A percentile compares a stretch with the other conserved stretches of the same genome.
phyloP scores from a whole-genome alignment of 106 monocot genomes.

The Alisma plantagoaquatica region DNA sequence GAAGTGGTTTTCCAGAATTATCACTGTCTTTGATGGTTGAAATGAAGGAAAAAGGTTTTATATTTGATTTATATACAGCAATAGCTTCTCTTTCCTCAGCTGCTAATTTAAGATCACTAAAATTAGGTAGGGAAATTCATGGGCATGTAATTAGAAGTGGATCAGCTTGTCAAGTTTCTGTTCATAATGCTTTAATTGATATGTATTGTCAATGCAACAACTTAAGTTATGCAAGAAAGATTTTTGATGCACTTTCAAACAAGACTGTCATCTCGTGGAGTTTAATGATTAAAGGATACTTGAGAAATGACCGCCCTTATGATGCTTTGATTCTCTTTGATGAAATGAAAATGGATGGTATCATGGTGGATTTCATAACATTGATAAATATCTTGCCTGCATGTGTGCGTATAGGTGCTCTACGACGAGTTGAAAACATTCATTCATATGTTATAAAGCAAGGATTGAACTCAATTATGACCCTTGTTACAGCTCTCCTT shows the following conservation, averaged over 20 bases:
- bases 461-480: constrained; percentile 4
- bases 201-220: constrained; percentile 24
- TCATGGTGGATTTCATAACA: constrained; percentile 14
- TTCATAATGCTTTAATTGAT: constrained; percentile 23
- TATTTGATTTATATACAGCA: constrained; percentile 25
- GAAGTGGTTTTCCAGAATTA: constrained; percentile 2
- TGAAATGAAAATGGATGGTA: constrained; percentile 12
- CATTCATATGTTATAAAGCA: constrained; percentile 19
- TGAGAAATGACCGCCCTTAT: constrained; percentile 1
- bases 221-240: constrained; percentile 7
- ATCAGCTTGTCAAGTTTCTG: constrained; percentile 15
- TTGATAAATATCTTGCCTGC: constrained; percentile 20
- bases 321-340: constrained; percentile 19
- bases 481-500: constrained; percentile 19
- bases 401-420: constrained; percentile 9
- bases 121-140: constrained; percentile 19
- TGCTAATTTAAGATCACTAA: constrained; percentile 19
- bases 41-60: constrained; percentile 12
- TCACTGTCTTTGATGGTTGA: constrained; percentile 18
- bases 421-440: constrained; percentile 7
- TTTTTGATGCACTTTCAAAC: constrained; percentile 15
- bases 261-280: constrained; percentile 27
- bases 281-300: constrained; percentile 29
- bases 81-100: constrained; percentile 22
- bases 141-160: constrained; percentile 21